phyloP scores from a whole-genome alignment of 148 eudicot species.

The Amaranthus hypochondriacus region DNA sequence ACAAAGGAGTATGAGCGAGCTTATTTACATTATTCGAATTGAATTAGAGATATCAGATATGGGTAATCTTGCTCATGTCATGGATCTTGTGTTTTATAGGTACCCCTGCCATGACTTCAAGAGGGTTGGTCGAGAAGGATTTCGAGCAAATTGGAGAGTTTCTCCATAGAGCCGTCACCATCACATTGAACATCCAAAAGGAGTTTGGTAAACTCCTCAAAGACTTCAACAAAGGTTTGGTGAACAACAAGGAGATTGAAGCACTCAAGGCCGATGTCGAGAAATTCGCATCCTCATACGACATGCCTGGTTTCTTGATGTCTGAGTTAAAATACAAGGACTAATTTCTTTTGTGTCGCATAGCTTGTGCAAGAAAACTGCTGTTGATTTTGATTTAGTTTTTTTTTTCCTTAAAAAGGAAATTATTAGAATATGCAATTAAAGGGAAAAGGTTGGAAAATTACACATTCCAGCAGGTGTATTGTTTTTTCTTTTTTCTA shows the following conservation, averaged over 20 bases:
- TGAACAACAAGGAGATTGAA: constrained; percentile 83
- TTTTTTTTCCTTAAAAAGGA: neutral
- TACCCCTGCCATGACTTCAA: constrained; percentile 98
- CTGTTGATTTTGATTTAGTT: neutral
- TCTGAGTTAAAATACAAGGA: constrained; percentile 90
- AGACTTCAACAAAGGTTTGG: constrained; percentile 97
- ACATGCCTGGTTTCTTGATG: constrained; percentile 91
- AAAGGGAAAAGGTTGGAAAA: too few species aligned
- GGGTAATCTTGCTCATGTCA: too few species aligned
- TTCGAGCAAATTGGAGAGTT: constrained; percentile 97
- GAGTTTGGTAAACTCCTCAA: constrained; percentile 90
- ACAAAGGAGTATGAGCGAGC: too few species aligned
- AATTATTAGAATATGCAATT: neutral
- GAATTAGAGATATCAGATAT: too few species aligned
- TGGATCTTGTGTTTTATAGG: constrained; percentile 34
- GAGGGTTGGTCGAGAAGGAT: constrained; percentile 94
- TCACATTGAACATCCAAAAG: constrained; percentile 81
- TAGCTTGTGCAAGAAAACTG: neutral
- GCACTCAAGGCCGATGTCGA: constrained; percentile 91
- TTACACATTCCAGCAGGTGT: too few species aligned
- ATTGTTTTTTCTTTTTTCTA: neutral
- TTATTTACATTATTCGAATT: too few species aligned
- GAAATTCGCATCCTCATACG: constrained; percentile 70
- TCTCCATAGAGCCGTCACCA: constrained; percentile 77
- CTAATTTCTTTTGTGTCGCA: constrained; percentile 15